Conservation (phyloP, 2,329 filamentous ascomycete species). For the Alternaria solani region DNA sequence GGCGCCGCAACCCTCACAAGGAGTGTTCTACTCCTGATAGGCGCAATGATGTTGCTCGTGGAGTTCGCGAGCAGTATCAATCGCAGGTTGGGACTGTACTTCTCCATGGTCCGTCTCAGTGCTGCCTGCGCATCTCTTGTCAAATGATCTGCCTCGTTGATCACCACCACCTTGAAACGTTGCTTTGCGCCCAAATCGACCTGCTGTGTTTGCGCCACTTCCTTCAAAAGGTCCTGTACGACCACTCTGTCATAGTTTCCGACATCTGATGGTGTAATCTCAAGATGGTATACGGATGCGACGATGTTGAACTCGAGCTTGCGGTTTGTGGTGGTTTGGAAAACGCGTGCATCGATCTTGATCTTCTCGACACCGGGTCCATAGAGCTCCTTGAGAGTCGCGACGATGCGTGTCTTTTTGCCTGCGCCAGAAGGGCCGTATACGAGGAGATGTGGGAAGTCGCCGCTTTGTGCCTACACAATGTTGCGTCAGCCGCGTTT, state of each 20-base stretch:
- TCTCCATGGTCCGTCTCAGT: conserved; percentile 95
- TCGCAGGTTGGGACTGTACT: conserved; percentile 94
- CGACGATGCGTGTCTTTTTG: conserved; percentile 97
- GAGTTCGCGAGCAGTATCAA: conserved; percentile 94
- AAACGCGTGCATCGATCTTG: conserved; percentile 97
- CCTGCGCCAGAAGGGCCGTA: conserved; percentile 96
- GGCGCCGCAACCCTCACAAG: conserved; percentile 92
- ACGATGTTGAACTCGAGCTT: conserved; percentile 99
- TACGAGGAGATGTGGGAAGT: conserved; percentile 96
- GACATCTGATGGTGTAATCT: conserved; percentile 97
- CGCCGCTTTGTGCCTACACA: conserved; percentile 86
- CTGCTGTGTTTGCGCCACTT: conserved; percentile 98
- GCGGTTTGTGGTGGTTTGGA: conserved; percentile 93
- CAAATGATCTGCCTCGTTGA: conserved; percentile 97
- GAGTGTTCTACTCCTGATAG: conserved; percentile 89
- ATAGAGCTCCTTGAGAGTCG: conserved; percentile 93
- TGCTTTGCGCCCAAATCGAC: conserved; percentile 93
- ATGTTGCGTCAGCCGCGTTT: conserved; percentile 15
- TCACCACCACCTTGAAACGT: conserved; percentile 97
- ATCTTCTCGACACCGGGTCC: conserved; percentile 99
- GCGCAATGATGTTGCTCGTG: conserved; percentile 98
- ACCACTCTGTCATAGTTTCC: conserved; percentile 97
- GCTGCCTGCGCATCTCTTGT: conserved; percentile 95
- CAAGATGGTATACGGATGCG: conserved; percentile 94
- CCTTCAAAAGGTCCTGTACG: conserved; percentile 92